These are phyloP conservation scores for Phytopythium litorale DNA, from an alignment of 352 stramenopile genomes.

Conservation along the genomic window DNA sequence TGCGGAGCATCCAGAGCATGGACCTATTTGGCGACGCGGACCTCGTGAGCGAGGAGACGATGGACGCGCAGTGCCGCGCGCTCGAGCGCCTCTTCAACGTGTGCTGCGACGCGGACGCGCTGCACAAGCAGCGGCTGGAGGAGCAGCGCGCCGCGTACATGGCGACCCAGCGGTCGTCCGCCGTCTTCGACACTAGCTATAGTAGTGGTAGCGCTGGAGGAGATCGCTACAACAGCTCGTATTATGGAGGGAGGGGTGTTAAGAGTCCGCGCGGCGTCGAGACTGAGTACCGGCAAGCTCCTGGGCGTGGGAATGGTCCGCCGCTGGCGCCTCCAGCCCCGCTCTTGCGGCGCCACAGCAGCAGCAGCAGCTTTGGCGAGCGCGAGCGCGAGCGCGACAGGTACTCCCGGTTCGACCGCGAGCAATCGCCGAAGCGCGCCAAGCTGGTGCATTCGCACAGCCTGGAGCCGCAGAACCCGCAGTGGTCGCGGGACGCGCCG, in stretches of 20 bases:
- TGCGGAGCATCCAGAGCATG: constrained; percentile 31
- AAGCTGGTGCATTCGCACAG: constrained; percentile 67
- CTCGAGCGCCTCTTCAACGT: constrained; percentile 53
- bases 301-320: not conserved
- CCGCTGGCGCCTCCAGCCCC: not conserved
- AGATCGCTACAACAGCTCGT: constrained; percentile 21
- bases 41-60: constrained; percentile 28
- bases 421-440: constrained; percentile 38
- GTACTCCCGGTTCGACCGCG: constrained; percentile 18
- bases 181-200: not conserved
- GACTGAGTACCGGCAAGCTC: constrained; percentile 13
- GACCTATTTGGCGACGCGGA: constrained; percentile 47
- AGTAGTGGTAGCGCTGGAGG: constrained; percentile 5
- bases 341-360: constrained; percentile 45
- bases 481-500: constrained; percentile 25
- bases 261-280: constrained; percentile 10
- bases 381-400: constrained; percentile 15
- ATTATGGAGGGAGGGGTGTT: not conserved
- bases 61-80: constrained; percentile 36
- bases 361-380: constrained; percentile 15
- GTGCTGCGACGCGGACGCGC: constrained; percentile 46
- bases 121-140: constrained; percentile 48
- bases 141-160: constrained; percentile 38
- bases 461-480: constrained; percentile 40
- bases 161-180: not conserved